These are phyloP conservation scores for Durusdinium trenchii DNA, from an alignment of 73 alveolate genomes.

Conservation along the genomic window DNA sequence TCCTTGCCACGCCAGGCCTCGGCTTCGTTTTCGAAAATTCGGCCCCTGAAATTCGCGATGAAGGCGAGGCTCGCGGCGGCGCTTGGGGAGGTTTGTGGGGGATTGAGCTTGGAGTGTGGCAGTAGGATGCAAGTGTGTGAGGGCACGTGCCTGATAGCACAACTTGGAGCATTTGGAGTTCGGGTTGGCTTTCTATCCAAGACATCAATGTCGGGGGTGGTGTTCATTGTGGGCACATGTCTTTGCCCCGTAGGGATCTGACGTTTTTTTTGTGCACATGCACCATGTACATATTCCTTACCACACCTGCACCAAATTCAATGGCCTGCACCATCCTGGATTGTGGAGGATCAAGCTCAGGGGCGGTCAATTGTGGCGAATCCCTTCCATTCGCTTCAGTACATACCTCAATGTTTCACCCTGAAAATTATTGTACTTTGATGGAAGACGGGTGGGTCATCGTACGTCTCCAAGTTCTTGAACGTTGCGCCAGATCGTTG, in stretches of 20 bases:
- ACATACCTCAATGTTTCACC: background rate
- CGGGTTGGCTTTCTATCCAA: too few species aligned
- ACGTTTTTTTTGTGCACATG: background rate
- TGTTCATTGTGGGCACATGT: too few species aligned
- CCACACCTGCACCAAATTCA: too few species aligned
- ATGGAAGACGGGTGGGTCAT: background rate
- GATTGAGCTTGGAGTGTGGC: background rate
- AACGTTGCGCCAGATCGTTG: background rate
- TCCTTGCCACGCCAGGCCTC: background rate
- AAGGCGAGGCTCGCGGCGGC: slow-evolving; percentile 8
- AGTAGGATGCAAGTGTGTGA: too few species aligned
- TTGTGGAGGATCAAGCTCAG: too few species aligned
- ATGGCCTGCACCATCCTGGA: too few species aligned
- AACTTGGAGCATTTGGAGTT: too few species aligned
- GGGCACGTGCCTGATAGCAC: background rate
- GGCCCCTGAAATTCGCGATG: slow-evolving; percentile 57
- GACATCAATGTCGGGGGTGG: too few species aligned
- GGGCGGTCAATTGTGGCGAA: too few species aligned
- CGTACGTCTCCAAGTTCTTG: background rate
- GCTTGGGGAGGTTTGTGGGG: background rate
- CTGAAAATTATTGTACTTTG: background rate
- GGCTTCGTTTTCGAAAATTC: slow-evolving; percentile 54
- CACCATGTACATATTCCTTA: background rate
- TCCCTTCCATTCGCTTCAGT: too few species aligned
- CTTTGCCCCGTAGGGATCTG: background rate